Base-by-base conservation (phyloP, 2,329 filamentous ascomycete species). In the Paraphoma sp. region DNA sequence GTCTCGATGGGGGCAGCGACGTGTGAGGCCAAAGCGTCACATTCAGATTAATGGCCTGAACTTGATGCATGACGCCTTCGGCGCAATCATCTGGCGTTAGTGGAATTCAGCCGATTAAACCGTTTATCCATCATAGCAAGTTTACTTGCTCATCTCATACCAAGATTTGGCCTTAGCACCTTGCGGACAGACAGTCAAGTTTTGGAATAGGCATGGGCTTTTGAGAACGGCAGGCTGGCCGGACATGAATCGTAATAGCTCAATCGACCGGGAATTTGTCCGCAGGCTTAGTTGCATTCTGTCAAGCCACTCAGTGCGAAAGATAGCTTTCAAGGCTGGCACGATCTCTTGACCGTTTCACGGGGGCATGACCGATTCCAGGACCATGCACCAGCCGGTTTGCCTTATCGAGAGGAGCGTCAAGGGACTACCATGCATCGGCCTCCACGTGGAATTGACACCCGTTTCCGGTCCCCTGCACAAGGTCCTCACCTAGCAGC, bases 21-120 rank as follows among this genome's bases (percentile, higher is more conserved):
- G 23, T 23, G 23, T 23, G 23, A 23, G 23, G 23, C 23, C 23
- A 23, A 23, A 23, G 23, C 23, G 23, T 23, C 23, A 23, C 23
- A 23, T 23, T 23, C 23, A 23, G 23, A 23, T 23, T 23, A 23
- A 23, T 23, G 23, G 23, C 23, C 23, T 23, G 23, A 23, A 23
- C 23, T 23, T 23, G 41, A 30, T 31, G 18, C 48, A 33, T 28
- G 48, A 42, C 48, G 48, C 23, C 23, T 36, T 38, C 42, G 33
- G 33, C 33, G 33, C 33, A 38, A 11, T 6, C 33, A 38, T 38
- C 33, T n/a, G 10, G 33, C n/a, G n/a, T n/a, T 38, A 2, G 33
- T 38, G 33, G 33, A 38, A 45, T 45, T 44, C 29, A 51, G 31
- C 41, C 38, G 28, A 44, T 43, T 44, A 30, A 51, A 44, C 17